Evolutionary conservation across 75 land plant genomes (phyloP), one percentile per base, ranked within the genome.

Genomic region (Picea glauca): DNA sequence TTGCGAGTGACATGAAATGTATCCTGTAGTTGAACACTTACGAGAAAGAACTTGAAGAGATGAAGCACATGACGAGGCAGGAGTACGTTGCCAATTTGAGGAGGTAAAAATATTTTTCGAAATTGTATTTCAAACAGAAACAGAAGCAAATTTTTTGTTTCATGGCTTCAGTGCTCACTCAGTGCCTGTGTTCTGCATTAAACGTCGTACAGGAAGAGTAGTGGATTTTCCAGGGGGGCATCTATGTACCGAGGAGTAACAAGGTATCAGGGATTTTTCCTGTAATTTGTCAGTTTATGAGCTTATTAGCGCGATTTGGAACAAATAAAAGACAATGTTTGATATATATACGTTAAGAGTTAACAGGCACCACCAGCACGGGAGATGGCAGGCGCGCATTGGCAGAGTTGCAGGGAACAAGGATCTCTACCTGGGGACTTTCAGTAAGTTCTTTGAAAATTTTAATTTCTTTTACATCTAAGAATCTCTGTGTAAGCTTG

Each of bases 51-150:
- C 86, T 95, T 62, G 98, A 94, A 80, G 98, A 87, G 40, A 97
- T 97, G 99, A 91, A 95, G 88, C 88, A 88, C 79, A 94, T 97
- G 99, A 87, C 81, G 35, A 81, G 98, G 73, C 99, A 97, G 78
- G 98, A 94, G 72, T 97, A 88, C 75, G 99, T 97, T 76, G 99
- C 99, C 9, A 91, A 97, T 58, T 72, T 97, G 78, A 85, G 99
- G 88, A 97, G 99, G 99, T 95, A 76, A 26, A 50, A 13, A 0
- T 30, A 17, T 31, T 17, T 43, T 43, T 38, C 5, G n/a, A 60
- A 58, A 18, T 61, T 61, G 20, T 15, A 15, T 18, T 60, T 60
- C 54, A 46, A 1, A 46, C 54, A 46, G 1, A 46, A 46, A 46
- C 56, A 50, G 56, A 50, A 9, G 2, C 1, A 50, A 9, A 8